phyloP scores from a whole-genome alignment of 2,329 filamentous ascomycete genomes.

The Tetracladium maxilliforme region DNA sequence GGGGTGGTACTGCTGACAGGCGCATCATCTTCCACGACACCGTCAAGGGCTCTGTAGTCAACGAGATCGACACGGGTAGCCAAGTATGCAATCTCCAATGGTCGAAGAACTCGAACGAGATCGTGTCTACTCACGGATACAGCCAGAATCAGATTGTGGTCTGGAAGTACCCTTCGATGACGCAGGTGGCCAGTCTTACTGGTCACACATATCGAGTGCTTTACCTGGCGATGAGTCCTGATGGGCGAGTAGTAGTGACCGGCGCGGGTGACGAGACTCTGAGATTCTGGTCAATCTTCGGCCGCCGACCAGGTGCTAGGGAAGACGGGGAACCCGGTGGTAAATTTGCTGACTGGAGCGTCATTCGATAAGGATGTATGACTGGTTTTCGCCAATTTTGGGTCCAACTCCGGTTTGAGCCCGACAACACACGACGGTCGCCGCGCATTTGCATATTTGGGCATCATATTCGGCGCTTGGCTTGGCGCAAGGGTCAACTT shows the following conservation, averaged over 20 bases:
- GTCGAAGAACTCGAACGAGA: slow-evolving; percentile 95
- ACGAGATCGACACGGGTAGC: slow-evolving; percentile 89
- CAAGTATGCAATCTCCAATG: slow-evolving; percentile 98
- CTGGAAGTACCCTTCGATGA: slow-evolving; percentile 99
- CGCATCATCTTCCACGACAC: slow-evolving; percentile 99
- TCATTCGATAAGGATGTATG: slow-evolving; percentile 70
- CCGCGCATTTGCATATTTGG: too few species aligned
- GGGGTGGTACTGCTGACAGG: slow-evolving; percentile 87
- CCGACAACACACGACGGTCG: too few species aligned
- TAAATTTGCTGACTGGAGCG: slow-evolving; percentile 63
- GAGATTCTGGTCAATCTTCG: slow-evolving; percentile 94
- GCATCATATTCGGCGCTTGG: too few species aligned
- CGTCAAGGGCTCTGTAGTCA: slow-evolving; percentile 61
- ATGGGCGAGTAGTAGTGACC: slow-evolving; percentile 85
- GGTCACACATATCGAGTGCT: slow-evolving; percentile 94
- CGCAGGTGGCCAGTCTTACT: slow-evolving; percentile 85
- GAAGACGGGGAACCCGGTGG: slow-evolving; percentile 50
- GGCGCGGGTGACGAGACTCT: slow-evolving; percentile 93
- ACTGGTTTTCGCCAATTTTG: too few species aligned
- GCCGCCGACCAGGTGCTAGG: slow-evolving; percentile 56
- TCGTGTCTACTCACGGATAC: slow-evolving; percentile 94
- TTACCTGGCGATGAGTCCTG: slow-evolving; percentile 94
- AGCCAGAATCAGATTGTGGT: slow-evolving; percentile 98
- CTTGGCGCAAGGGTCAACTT: too few species aligned
- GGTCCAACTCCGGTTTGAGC: too few species aligned